phyloP scores from a whole-genome alignment of 2,329 filamentous ascomycete species.

The Fusarium tanahbumbuense region DNA sequence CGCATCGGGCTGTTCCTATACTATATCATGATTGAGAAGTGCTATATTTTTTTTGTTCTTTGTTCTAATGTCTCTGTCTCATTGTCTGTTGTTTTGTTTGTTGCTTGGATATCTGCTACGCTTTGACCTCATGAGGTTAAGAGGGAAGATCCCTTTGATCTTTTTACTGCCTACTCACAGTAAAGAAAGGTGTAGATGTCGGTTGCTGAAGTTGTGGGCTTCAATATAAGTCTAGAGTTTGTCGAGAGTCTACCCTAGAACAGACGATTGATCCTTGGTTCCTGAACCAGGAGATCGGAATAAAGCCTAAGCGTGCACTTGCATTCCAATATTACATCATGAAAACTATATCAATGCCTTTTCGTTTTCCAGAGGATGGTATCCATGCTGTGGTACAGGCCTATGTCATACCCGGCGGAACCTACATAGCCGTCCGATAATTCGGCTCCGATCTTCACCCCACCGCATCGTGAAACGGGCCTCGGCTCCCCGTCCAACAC shows the following conservation, averaged over 20 bases:
- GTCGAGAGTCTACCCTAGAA: constrained; percentile 1
- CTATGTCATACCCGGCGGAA: background rate
- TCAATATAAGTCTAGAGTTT: background rate
- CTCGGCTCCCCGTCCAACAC: constrained; percentile 41
- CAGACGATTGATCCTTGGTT: background rate
- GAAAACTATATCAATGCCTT: background rate
- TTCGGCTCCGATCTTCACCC: constrained; percentile 30
- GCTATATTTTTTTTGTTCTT: constrained; percentile 31
- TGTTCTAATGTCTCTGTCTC: background rate
- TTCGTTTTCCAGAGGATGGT: background rate
- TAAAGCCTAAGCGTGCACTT: too few relatives aligned
- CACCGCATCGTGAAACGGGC: constrained; percentile 29
- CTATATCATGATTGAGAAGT: constrained; percentile 44
- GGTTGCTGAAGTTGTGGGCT: too few relatives aligned
- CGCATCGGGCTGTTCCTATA: constrained; percentile 57
- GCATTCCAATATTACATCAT: accelerated
- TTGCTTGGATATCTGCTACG: accelerated
- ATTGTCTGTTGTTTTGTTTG: background rate
- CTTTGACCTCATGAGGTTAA: background rate
- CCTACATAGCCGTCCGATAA: constrained; percentile 5
- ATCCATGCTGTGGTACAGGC: too few relatives aligned
- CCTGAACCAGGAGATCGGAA: too few relatives aligned
- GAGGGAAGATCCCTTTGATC: too few relatives aligned
- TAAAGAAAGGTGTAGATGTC: too few relatives aligned
- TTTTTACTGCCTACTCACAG: too few relatives aligned